Base-by-base conservation (phyloP, 2,329 filamentous ascomycete genomes). In the Clathrospora elynae region DNA sequence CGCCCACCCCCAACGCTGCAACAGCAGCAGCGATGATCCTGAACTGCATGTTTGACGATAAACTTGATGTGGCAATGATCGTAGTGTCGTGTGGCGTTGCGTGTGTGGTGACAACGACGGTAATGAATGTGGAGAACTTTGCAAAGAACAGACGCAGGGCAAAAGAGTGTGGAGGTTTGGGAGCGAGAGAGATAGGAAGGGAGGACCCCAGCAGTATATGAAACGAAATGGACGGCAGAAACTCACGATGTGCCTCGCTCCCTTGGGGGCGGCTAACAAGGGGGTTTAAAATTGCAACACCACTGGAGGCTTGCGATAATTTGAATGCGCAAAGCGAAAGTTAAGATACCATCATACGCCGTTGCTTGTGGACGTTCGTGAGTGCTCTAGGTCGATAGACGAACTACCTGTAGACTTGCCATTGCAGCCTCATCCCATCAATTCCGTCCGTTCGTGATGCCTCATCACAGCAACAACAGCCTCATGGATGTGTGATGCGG, bases 1-100 rank as follows among this genome's bases (percentile, higher is more conserved):
- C 57, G 41, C 55, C 61, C 46, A 56, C 52, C 37, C 57, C 60
- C 36, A 66, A 42, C 38, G 64, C 41, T 40, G 53, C 42, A 16
- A 63, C 12, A 44, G 66, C 22, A 44, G 57, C 42, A 16, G 62
- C 12, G 42, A 67, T 20, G 42, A 57, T 43, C 30, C 55, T 58
- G 55, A 62, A 58, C 38, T 62, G 55, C 68, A 72, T 71, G 37
- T 55, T 53, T 36, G 23, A 19, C 35, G 32, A 35, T 26, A 35
- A 40, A 24, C 19, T 39, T 16, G 37, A 36, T 44, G 23, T 31
- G 37, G 18, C 13, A 41, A 28, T 23, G 50, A 50, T 50, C 26
- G 40, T 28, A 40, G 42, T 35, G 3, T n/a, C n/a, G n/a, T n/a
- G n/a, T n/a, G n/a, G n/a, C n/a, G 33, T 30, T 16, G 24, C 41